These are phyloP conservation scores for Cerrena zonata DNA, from an alignment of 1,284 basidiomycete species.

Conservation along the genomic window DNA sequence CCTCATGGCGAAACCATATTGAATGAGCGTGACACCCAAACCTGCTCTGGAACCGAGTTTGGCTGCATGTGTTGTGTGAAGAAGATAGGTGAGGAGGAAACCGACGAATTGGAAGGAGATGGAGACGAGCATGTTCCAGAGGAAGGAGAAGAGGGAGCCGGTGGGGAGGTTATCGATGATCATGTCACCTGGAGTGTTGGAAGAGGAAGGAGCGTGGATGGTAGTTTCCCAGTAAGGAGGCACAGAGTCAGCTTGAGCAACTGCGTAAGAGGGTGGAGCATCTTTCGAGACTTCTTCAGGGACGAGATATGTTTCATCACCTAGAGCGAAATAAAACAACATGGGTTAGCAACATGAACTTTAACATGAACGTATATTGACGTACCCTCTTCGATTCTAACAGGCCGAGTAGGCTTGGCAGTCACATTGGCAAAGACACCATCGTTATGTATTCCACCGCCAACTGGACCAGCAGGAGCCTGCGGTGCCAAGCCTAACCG, in stretches of 20 bases:
- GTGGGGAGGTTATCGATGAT: constrained; percentile 75
- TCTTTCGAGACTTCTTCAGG: constrained; percentile 80
- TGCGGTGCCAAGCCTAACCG: constrained; percentile 46
- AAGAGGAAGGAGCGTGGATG: constrained; percentile 72
- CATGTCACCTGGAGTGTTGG: constrained; percentile 52
- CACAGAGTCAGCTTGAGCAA: constrained; percentile 88
- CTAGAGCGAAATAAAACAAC: constrained; percentile 29
- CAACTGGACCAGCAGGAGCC: constrained; percentile 47
- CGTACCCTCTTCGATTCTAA: constrained; percentile 61
- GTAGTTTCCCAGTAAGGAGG: constrained; percentile 99
- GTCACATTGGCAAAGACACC: constrained; percentile 95
- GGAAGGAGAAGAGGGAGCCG: constrained; percentile 78
- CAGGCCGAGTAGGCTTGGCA: constrained; percentile 74
- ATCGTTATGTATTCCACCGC: constrained; percentile 78
- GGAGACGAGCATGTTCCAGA: constrained; percentile 90
- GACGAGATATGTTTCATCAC: constrained; percentile 66
- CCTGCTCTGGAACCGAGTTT: constrained; percentile 92
- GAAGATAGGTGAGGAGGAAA: constrained; percentile 89
- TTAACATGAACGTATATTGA: constrained; percentile 2
- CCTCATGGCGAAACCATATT: constrained; percentile 87
- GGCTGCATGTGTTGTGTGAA: constrained; percentile 92
- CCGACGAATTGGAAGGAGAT: constrained; percentile 97
- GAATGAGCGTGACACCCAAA: constrained; percentile 90
- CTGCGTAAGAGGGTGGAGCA: constrained; percentile 83
- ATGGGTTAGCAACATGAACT: background rate